phyloP scores from a whole-genome alignment of 139 green algal species.

The Coelastrella sp. region DNA sequence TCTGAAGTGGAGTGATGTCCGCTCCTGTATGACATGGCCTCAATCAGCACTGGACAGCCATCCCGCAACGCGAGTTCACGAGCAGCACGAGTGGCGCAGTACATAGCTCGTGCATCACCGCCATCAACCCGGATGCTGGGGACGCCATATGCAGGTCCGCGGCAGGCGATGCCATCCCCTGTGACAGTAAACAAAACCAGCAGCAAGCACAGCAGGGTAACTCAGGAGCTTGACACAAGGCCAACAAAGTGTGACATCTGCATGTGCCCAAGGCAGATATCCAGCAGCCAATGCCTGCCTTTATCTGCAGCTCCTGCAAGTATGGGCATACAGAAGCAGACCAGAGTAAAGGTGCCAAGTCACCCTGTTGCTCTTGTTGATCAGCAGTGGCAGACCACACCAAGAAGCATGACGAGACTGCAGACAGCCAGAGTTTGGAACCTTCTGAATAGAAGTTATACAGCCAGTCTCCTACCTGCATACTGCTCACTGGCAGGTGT shows the following conservation, averaged over 20 bases:
- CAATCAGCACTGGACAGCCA: constrained; percentile 80
- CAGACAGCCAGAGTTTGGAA: no score
- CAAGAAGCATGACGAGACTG: no score
- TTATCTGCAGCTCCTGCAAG: background rate
- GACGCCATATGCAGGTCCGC: constrained; percentile 87
- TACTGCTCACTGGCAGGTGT: constrained; percentile 93
- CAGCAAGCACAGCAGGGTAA: no score
- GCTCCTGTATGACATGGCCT: constrained; percentile 90
- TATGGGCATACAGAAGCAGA: background rate
- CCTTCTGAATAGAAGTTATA: background rate
- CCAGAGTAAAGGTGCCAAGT: no score
- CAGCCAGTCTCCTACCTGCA: constrained; percentile 50
- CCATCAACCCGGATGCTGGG: constrained; percentile 88
- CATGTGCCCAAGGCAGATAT: background rate
- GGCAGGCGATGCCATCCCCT: constrained; percentile 89
- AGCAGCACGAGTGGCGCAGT: constrained; percentile 75
- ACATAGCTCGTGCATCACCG: constrained; percentile 89
- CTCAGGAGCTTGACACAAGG: no score
- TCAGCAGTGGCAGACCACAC: no score
- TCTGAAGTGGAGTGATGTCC: constrained; percentile 95
- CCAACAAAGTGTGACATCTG: background rate
- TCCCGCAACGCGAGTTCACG: constrained; percentile 59
- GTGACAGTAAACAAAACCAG: background rate
- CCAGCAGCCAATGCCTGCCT: no score
- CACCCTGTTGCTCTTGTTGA: no score